Evolutionary conservation across 768 basidiomycete genomes (phyloP), one percentile per base, ranked within the genome.

Genomic region (Sarcodon sp.): DNA sequence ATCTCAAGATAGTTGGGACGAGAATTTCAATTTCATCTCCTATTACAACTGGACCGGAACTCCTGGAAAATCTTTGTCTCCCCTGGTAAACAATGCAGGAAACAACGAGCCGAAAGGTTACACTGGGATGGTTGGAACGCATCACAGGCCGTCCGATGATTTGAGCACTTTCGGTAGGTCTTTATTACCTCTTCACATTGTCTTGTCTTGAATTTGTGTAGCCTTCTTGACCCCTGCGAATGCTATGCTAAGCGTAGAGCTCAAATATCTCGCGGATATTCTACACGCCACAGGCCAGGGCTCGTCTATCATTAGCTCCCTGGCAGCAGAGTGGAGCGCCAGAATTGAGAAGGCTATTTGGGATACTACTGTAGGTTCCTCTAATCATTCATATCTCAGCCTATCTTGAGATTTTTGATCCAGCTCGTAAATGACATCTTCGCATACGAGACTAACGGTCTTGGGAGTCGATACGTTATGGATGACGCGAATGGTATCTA

Each of bases 1-100:
- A 57, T 84, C 84, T 3, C 83, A 85, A 55, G 54, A 72, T 5
- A 75, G 79, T 3, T 86, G 83, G 51, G 83, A 86, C 55, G 67
- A 68, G 13, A 60, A 83, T 63, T 87, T 78, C 66, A 80, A 83
- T 60, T 77, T 81, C 56, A 67, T 86, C 46, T 85, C 83, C 6
- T 84, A 77, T 61, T 88, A 84, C 60, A 86, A 84, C 57, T 88
- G 85, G 86, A 87, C 85, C 5, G 85, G 86, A 13, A 76, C 75
- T 12, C 62, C 68, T 45, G 80, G 82, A 10, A 27, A 16, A 13
- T 67, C 80, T 12, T 68, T 86, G 39, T 69, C 77, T 34, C 82
- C 83, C 4, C 63, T 69, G 13, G 83, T 87, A 1, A 63, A 68
- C 43, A 87, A 88, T 59, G 62, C 56, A 0, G 86, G 86, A 6